Evolutionary conservation across 768 basidiomycete species (phyloP).

Genomic region (Clavaria fumosa): DNA sequence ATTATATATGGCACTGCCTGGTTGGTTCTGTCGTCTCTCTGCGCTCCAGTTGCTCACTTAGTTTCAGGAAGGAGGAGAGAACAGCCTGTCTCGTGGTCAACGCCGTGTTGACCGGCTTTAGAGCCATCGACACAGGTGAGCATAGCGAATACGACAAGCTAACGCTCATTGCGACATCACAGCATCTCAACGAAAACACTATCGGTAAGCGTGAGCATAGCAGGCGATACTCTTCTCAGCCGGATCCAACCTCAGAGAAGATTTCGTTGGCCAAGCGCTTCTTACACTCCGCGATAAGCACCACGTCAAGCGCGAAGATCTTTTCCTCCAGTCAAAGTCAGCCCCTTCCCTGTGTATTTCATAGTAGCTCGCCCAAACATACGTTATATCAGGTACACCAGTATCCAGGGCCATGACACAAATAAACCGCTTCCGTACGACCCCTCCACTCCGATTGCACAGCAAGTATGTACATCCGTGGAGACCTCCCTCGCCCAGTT

Average conservation of each 20-base stretch:
- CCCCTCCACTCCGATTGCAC: slow-evolving; percentile 30
- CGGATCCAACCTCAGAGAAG: slow-evolving; percentile 34
- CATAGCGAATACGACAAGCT: slow-evolving; percentile 7
- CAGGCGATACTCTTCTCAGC: slow-evolving; percentile 6
- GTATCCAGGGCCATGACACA: slow-evolving; percentile 56
- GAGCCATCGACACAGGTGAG: slow-evolving; percentile 72
- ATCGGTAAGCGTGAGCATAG: no score
- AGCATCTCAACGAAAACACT: slow-evolving; percentile 65
- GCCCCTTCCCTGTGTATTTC: neutral
- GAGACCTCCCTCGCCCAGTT: slow-evolving; percentile 51
- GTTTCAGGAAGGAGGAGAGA: slow-evolving; percentile 56
- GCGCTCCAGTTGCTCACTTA: neutral
- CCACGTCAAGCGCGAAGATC: slow-evolving; percentile 46
- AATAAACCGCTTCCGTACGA: slow-evolving; percentile 64
- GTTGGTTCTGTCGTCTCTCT: slow-evolving; percentile 12
- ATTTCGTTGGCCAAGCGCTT: slow-evolving; percentile 67
- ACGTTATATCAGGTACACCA: slow-evolving; percentile 43
- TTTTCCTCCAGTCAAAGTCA: slow-evolving; percentile 75
- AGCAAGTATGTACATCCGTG: slow-evolving; percentile 51
- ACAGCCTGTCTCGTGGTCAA: slow-evolving; percentile 53
- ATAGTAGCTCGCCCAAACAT: neutral
- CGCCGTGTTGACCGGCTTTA: slow-evolving; percentile 64
- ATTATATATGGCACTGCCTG: slow-evolving; percentile 53
- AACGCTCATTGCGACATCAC: slow-evolving; percentile 2
- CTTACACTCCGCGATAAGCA: slow-evolving; percentile 37